A percentile compares a stretch with the other conserved stretches of the same genome.
Evolutionary conservation across 441 rosid genomes (phyloP).

Genomic region (Breynia disticha): DNA sequence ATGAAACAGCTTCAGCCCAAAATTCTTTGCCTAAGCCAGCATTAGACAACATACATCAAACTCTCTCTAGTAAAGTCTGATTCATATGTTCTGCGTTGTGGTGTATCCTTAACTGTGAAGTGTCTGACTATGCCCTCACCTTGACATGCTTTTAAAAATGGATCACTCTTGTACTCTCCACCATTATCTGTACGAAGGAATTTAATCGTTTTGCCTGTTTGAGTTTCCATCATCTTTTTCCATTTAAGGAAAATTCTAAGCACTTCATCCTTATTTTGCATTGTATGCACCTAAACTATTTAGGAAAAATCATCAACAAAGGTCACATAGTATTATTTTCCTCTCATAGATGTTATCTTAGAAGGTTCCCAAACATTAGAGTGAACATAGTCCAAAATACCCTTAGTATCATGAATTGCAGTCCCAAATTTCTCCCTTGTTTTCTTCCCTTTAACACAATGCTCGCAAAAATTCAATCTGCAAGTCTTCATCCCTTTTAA

Average conservation of each 20-base stretch:
- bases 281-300: background rate
- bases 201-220: background rate
- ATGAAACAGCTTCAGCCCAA: too few relatives aligned
- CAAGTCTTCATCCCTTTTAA: too few relatives aligned
- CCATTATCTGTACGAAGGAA: background rate
- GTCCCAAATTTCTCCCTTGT: slow-evolving; percentile 4
- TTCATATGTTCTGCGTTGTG: slow-evolving; percentile 3
- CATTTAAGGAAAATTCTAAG: too few relatives aligned
- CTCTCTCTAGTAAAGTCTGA: background rate
- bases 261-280: background rate
- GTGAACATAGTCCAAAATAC: too few relatives aligned
- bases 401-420: background rate
- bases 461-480: background rate
- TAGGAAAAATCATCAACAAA: slow-evolving; percentile 1
- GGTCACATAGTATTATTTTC: background rate
- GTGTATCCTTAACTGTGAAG: background rate
- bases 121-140: too few relatives aligned
- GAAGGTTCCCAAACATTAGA: background rate
- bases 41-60: background rate
- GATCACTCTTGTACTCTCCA: too few relatives aligned
- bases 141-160: too few relatives aligned
- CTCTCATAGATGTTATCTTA: background rate
- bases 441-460: background rate
- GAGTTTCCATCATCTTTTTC: background rate
- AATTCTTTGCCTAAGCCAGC: background rate